phyloP scores from a whole-genome alignment of 2,329 filamentous ascomycete genomes.

The Penicillium oxalicum region DNA sequence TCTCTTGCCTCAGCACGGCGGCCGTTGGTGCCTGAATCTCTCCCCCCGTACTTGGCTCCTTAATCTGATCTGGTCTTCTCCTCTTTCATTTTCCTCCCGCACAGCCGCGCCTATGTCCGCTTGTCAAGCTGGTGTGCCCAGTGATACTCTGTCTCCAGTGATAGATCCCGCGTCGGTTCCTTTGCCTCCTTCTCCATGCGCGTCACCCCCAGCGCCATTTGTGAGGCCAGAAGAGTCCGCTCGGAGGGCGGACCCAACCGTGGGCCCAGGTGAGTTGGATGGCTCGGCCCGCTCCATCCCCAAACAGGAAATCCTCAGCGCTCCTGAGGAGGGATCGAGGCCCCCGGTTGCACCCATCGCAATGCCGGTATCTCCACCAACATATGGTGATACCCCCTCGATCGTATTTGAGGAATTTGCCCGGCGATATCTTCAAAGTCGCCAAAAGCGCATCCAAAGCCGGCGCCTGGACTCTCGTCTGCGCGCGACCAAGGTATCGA shows the following conservation, averaged over 20 bases:
- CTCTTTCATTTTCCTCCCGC: not conserved
- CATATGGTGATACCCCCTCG: slow-evolving; percentile 17
- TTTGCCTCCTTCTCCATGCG: slow-evolving; percentile 18
- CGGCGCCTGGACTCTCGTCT: slow-evolving; percentile 37
- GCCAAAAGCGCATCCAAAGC: slow-evolving; percentile 38
- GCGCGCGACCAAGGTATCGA: slow-evolving; percentile 37
- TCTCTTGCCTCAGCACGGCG: slow-evolving; percentile 1
- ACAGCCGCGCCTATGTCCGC: slow-evolving; percentile 27
- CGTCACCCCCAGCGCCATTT: slow-evolving; percentile 16
- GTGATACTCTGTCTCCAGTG: slow-evolving; percentile 28
- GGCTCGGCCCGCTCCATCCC: slow-evolving; percentile 27
- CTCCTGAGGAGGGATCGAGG: slow-evolving; percentile 13
- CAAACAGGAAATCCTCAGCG: slow-evolving; percentile 16
- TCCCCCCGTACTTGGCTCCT: slow-evolving; percentile 5
- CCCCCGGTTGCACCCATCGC: slow-evolving; percentile 6
- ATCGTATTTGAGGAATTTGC: slow-evolving; percentile 43
- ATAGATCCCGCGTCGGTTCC: slow-evolving; percentile 22
- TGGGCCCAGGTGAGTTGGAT: slow-evolving; percentile 32
- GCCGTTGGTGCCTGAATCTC: slow-evolving; percentile 16
- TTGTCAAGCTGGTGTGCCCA: slow-evolving; percentile 29
- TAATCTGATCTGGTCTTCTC: slow-evolving; percentile 19
- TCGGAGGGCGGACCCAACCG: slow-evolving; percentile 14
- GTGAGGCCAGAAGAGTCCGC: slow-evolving; percentile 14
- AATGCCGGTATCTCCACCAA: slow-evolving; percentile 6
- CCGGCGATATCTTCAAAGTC: slow-evolving; percentile 36